Base-by-base conservation (phyloP, 805 yeast genomes). In the Lipomyces chichibuensis region DNA sequence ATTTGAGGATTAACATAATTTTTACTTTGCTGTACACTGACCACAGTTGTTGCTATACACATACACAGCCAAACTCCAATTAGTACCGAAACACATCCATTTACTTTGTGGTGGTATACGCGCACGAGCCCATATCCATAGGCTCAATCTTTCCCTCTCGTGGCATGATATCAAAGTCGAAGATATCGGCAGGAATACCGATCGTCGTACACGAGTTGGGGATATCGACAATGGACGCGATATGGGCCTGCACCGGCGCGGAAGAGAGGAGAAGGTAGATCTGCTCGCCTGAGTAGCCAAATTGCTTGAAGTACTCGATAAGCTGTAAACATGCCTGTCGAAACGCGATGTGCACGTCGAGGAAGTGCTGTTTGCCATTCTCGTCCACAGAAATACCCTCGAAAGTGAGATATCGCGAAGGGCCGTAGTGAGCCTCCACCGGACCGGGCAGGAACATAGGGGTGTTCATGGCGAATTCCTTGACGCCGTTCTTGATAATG, bases 301-400 rank as follows among this genome's bases (percentile, higher is more conserved):
- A 83, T 67, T 85, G 73, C 67, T 85, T 76, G 69, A 83, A 78
- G 74, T 83, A 83, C 69, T 83, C 86, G 69, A 83, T 83, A 51
- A 79, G 83, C 59, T 85, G 71, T 27, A 83, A 71, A 74, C 85
- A 83, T 2, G 86, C 80, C 72, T 83, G 85, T 67, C 83, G 74
- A 74, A 82, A 83, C 5, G 86, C 85, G 20, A 81, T 81, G 20
- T 84, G 82, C 5, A 84, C 80, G 72, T 81, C 81, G 63, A 83
- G 76, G 72, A 73, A 83, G 64, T 79, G 76, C 72, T 83, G 86
- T 55, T 77, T 76, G 2, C 86, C 86, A 3, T 71, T 63, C 72
- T 83, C 85, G 71, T 82, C 84, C 9, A 83, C 86, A 0, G 85
- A 83, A 68, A 83, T 83, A 2, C 86, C 86, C 75, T 83, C 86